phyloP scores from a whole-genome alignment of 1,284 basidiomycete species.

The Papiliotrema laurentii region DNA sequence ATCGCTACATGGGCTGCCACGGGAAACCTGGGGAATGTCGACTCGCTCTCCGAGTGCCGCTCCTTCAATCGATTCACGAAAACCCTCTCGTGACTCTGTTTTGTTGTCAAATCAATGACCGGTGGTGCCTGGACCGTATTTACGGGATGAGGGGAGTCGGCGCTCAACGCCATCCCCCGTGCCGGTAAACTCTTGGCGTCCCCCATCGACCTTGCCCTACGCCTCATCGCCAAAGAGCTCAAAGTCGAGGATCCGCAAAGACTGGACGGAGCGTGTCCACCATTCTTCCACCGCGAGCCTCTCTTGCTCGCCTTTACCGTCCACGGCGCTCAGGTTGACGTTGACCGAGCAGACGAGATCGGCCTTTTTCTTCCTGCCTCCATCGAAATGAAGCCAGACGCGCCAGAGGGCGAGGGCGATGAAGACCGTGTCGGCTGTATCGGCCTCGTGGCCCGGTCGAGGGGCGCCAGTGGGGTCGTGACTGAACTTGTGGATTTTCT shows the following conservation, averaged over 20 bases:
- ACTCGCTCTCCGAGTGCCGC: neutral
- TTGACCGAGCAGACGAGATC: constrained; percentile 82
- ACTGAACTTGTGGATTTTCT: constrained; percentile 68
- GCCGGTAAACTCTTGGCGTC: too few relatives aligned
- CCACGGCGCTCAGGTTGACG: constrained; percentile 50
- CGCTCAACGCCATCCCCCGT: too few relatives aligned
- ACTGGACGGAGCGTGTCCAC: constrained; percentile 59
- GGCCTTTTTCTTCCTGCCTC: constrained; percentile 55
- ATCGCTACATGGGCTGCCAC: too few relatives aligned
- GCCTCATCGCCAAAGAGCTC: constrained; percentile 58
- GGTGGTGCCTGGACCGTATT: too few relatives aligned
- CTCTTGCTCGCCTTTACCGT: constrained; percentile 28
- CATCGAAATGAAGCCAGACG: constrained; percentile 19
- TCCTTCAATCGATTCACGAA: too few relatives aligned
- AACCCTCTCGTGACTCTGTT: too few relatives aligned
- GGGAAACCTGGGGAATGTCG: too few relatives aligned
- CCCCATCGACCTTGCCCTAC: constrained; percentile 6
- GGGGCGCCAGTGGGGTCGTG: constrained; percentile 40
- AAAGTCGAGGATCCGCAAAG: constrained; percentile 67
- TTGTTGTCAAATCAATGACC: too few relatives aligned
- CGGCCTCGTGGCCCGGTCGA: constrained; percentile 43
- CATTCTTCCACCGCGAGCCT: constrained; percentile 49
- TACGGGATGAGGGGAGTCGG: too few relatives aligned
- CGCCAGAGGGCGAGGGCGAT: constrained; percentile 77
- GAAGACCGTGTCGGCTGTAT: constrained; percentile 60